Evolutionary conservation across 768 basidiomycete species (phyloP), one percentile per base, ranked within the genome.

Genomic region (Mycena floridula): DNA sequence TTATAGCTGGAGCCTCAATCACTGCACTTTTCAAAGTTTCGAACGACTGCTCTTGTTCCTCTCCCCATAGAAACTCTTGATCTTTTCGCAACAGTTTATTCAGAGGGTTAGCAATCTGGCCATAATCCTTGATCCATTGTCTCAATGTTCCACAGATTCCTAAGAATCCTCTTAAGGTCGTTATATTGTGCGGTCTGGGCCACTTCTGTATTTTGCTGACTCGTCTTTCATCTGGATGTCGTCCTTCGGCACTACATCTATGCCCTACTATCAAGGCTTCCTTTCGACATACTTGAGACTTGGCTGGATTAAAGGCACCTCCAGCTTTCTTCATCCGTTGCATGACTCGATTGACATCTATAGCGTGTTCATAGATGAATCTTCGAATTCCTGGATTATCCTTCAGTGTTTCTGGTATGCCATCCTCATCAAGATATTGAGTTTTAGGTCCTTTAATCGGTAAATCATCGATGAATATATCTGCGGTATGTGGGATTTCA

Each of bases 341-440:
- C 8, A 65, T 27, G 5, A 70, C 49, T 0, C 55, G 39, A 27
- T 70, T 56, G 12, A 66, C 38, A 40, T 59, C 52, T 1, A 26
- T 5, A 1, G 60, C 55, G 44, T 69, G 61, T 41, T 70, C 62
- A 56, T 61, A 70, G 4, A 72, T 57, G 25, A 70, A 71, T 0
- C 53, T 37, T 5, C 54, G 38, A 25, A 59, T 59, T 22, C 43
- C 51, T 26, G 54, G 42, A 37, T 59, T 57, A 18, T 54, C 54
- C 12, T 28, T 12, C 0, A 57, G 23, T 12, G 32, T 20, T 26
- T 57, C 54, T 1, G 54, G 52, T 0, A 30, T 15, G 0, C 63
- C 58, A 13, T 61, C 49, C 3, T 5, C 2, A 0, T 49, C 26
- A 3, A 47, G 55, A 38, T 73, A 72, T 4, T 44, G 39, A 0